phyloP scores from a whole-genome alignment of 169 alveolate species.

The Cryptosporidium muris region DNA sequence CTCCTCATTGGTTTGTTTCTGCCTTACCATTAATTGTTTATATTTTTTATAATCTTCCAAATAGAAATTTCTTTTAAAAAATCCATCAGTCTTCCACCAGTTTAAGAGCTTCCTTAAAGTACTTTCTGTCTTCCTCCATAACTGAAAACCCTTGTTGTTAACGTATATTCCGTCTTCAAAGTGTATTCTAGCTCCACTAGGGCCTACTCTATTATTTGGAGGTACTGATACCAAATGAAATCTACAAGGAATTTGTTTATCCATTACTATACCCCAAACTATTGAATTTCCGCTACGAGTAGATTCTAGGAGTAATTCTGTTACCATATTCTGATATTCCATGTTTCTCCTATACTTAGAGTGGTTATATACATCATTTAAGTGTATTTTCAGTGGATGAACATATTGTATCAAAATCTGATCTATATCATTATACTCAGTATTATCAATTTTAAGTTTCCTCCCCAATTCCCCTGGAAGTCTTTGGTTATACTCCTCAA shows the following conservation, averaged over 20 bases:
- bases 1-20: slow-evolving; percentile 27
- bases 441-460: slow-evolving; percentile 41
- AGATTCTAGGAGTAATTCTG: slow-evolving; percentile 51
- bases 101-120: slow-evolving; percentile 54
- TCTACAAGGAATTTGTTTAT: slow-evolving; percentile 68
- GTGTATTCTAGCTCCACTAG: slow-evolving; percentile 70
- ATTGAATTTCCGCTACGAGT: slow-evolving; percentile 62
- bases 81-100: slow-evolving; percentile 71
- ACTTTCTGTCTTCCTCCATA: slow-evolving; percentile 58
- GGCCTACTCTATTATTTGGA: slow-evolving; percentile 57
- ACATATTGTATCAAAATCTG: slow-evolving; percentile 65
- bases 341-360: slow-evolving; percentile 55
- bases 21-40: slow-evolving; percentile 62
- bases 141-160: slow-evolving; percentile 42
- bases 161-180: slow-evolving; percentile 64
- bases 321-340: slow-evolving; percentile 58
- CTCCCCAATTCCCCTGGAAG: slow-evolving; percentile 70
- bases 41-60: slow-evolving; percentile 62
- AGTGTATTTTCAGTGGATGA: slow-evolving; percentile 59
- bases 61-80: slow-evolving; percentile 28
- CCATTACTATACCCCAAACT: slow-evolving; percentile 67
- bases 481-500: slow-evolving; percentile 60
- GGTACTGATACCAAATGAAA: slow-evolving; percentile 67
- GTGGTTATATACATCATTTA: slow-evolving; percentile 34
- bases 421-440: slow-evolving; percentile 50